Evolutionary conservation across 192 early-diverging fungal species (phyloP), one percentile per base, ranked within the genome.

Genomic region (Backusella westeae): DNA sequence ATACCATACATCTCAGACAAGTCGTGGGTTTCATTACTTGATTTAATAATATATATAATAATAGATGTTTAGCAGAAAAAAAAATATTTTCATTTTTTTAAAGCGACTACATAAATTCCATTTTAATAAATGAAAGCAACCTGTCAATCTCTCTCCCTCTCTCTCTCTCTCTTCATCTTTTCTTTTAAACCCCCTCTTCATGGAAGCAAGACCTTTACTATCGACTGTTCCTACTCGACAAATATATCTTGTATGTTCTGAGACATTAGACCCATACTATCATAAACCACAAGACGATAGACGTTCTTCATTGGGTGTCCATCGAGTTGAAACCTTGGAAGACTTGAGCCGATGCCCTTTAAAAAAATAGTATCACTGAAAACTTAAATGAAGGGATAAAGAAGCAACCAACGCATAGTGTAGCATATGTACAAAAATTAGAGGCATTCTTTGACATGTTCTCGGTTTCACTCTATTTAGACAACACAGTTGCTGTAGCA

Each of bases 401-500:
- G 23, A 39, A 69, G n/a, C 17, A 21, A 10, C 68, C 19, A 4
- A 23, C 12, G 1, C 1, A 44, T 6, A 38, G 23, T 29, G 23
- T 21, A 41, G 69, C 39, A 0, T 70, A 70, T 29, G 26, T 70
- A 41, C n/a, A 70, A 29, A 36, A 39, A 23, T 42, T 36, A 12
- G 70, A 71, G 17, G 4, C 6, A 14, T 14, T 71, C 14, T 49
- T 49, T 26, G 70, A 71, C 49, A 26, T 5, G 14, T 34, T 71
- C 21, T 73, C 78, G 3, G 29, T 77, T 14, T 80, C 87, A 3
- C 66, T 85, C 10, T 68, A 66, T 1, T 85, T 94, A 19, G 91
- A 94, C 17, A 94, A 93, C 80, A 92, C 89, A 78, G 90, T 87
- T 73, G 90, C 90, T 39, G 91, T 92, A 38, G 91, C 93, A 52